Conservation (phyloP, 768 basidiomycete genomes). For the Mycena albidolilacea region DNA sequence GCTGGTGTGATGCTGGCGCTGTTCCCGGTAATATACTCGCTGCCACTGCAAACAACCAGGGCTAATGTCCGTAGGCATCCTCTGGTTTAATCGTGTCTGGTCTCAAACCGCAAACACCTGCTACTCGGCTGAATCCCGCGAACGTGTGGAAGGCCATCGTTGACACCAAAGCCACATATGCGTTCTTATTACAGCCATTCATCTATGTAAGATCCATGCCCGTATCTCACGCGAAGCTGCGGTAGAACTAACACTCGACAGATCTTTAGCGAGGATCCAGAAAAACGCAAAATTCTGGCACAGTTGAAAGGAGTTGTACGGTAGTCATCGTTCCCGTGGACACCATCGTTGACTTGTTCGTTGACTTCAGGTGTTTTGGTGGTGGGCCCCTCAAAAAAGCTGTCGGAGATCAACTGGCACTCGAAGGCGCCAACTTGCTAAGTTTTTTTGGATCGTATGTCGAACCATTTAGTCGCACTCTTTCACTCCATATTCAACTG, state of each 20-base stretch:
- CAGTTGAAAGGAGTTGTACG: constrained; percentile 16
- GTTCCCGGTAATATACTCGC: constrained; percentile 1
- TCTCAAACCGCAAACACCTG: constrained; percentile 10
- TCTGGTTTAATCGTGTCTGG: constrained; percentile 10
- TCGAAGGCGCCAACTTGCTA: too few relatives aligned
- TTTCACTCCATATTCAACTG: not conserved
- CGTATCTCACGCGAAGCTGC: not conserved
- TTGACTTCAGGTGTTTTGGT: too few relatives aligned
- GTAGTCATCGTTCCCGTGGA: too few relatives aligned
- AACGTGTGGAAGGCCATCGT: constrained; percentile 17
- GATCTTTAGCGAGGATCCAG: constrained; percentile 13
- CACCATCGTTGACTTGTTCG: too few relatives aligned
- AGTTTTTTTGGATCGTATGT: too few relatives aligned
- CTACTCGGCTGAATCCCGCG: not conserved
- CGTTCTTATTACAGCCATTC: constrained; percentile 13
- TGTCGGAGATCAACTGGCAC: too few relatives aligned
- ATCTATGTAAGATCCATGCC: constrained; percentile 8
- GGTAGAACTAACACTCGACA: not conserved
- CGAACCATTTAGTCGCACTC: not conserved
- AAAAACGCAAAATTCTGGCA: constrained; percentile 9
- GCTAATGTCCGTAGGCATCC: constrained; percentile 6
- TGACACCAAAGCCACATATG: constrained; percentile 11
- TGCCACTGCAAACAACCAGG: not conserved
- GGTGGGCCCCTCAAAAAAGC: too few relatives aligned
- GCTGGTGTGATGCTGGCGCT: constrained; percentile 7